Evolutionary conservation across 805 yeast species (phyloP), one percentile per base, ranked within the genome.

Genomic region (Sugiyamaella lignohabitans): DNA sequence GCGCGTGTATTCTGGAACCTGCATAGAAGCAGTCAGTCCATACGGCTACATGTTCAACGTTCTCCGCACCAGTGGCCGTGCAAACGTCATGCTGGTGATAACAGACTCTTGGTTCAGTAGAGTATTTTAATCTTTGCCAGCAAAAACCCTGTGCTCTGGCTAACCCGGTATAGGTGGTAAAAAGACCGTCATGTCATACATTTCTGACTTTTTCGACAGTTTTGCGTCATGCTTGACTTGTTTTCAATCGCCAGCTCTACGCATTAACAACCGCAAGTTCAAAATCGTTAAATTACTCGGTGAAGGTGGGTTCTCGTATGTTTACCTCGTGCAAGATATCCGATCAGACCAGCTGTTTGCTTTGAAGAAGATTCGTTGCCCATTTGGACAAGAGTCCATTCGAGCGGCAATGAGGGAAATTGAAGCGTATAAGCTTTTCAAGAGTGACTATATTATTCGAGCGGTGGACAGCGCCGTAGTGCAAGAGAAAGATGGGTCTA

Each of bases 271-370:
- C 46, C 71, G 76, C 32, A 69, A 70, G 41, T 85, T 82, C 67
- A 72, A 70, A 56, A 82, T 89, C 16, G 66, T 79, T 45, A 74
- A 78, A 49, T 71, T 89, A n/a, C 68, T 89, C 4, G 96, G 95
- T 6, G 97, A 88, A 67, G 95, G 95, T 2, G 94, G 93, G 11
- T 84, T 84, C 60, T 82, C 95, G 0, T 87, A 84, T 56, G 95
- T 87, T 5, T 89, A 89, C 59, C 68, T 87, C 19, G 95, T 88
- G 2, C 72, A 78, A 53, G 59, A 60, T 39, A 62, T 70, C 21
- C 55, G 61, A 8, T 67, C 71, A 53, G 74, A 74, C 32, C 55
- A 67, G 38, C 61, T 63, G 37, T 85, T 78, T 59, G 96, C 96
- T 2, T 67, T 89, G 59, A 89, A 89, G 68, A 84, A 85, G 68